Percentiles rank a stretch among this genome's conserved stretches.
phyloP scores from a whole-genome alignment of 805 yeast species.

The Lachancea nothofagi region DNA sequence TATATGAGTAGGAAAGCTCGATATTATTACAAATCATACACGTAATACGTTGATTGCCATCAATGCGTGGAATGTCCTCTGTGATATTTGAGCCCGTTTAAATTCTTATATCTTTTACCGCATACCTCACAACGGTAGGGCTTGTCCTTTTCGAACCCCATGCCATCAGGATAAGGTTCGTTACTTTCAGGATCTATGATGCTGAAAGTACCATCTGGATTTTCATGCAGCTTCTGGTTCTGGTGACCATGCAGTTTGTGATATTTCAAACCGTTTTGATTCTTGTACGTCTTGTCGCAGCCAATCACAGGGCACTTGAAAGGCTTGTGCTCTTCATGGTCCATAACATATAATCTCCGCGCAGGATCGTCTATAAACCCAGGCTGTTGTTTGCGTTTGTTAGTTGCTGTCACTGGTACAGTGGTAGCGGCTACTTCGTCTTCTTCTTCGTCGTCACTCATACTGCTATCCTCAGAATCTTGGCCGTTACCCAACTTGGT shows the following conservation, averaged over 20 bases:
- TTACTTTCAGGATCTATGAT: conserved; percentile 89
- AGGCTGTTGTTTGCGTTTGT: conserved; percentile 31
- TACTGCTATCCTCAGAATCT: conserved; percentile 12
- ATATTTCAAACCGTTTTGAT: conserved; percentile 94
- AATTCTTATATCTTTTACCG: conserved; percentile 92
- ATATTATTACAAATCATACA: conserved; percentile 7
- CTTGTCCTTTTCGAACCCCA: conserved; percentile 94
- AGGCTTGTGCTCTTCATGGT: conserved; percentile 87
- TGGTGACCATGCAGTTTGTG: conserved; percentile 96
- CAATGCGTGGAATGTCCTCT: conserved; percentile 97
- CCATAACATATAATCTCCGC: conserved; percentile 86
- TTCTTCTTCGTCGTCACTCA: conserved; percentile 24
- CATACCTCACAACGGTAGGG: conserved; percentile 98
- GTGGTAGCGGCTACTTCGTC: conserved; percentile 12
- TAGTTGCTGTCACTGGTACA: conserved; percentile 6
- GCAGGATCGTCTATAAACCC: conserved; percentile 97
- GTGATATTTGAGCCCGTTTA: conserved; percentile 94
- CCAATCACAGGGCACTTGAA: conserved; percentile 97
- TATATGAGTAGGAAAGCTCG: conserved; percentile 1
- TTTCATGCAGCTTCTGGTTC: conserved; percentile 83
- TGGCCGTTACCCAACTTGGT: conserved; percentile 3
- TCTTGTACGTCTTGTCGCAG: conserved; percentile 94
- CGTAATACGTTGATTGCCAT: conserved; percentile 4
- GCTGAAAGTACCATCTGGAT: conserved; percentile 88
- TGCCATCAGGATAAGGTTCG: conserved; percentile 87